Percentiles rank a stretch among this genome's conserved stretches.
Evolutionary conservation across 306 rosid species (phyloP).

Genomic region (Rubus idaeus): DNA sequence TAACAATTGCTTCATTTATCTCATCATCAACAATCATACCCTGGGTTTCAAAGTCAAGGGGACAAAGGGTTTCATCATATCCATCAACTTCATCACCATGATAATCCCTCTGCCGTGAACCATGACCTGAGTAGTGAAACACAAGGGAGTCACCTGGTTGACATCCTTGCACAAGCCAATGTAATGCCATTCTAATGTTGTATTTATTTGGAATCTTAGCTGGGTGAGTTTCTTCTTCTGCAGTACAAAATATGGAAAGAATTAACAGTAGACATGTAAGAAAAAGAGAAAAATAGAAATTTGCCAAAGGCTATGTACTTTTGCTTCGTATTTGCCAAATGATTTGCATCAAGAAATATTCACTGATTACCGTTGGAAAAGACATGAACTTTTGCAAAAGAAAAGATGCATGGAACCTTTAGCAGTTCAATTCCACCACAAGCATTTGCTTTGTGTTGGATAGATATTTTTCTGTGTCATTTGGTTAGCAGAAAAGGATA

Average conservation of each 20-base stretch:
- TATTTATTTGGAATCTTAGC: constrained; percentile 65
- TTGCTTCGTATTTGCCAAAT: not conserved
- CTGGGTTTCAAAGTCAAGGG: constrained; percentile 95
- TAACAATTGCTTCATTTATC: constrained; percentile 74
- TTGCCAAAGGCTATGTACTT: not conserved
- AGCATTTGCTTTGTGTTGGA: not conserved
- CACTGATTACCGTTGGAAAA: too few relatives aligned
- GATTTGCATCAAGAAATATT: not conserved
- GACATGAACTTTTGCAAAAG: too few relatives aligned
- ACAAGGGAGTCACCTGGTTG: constrained; percentile 92
- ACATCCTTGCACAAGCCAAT: constrained; percentile 95
- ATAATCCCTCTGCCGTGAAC: constrained; percentile 85
- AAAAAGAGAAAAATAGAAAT: not conserved
- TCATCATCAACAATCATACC: constrained; percentile 99
- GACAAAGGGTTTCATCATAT: constrained; percentile 92
- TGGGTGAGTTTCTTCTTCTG: constrained; percentile 97
- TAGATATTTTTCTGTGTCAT: not conserved
- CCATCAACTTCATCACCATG: constrained; percentile 94
- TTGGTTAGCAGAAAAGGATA: not conserved
- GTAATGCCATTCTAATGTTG: constrained; percentile 95
- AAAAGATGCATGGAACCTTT: too few relatives aligned
- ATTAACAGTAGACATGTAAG: not conserved
- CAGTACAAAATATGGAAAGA: constrained; percentile 34
- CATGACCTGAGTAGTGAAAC: constrained; percentile 99
- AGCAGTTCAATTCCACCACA: not conserved